Evolutionary conservation across 2,329 filamentous ascomycete genomes (phyloP).

Genomic region (Simplicillium sp.): DNA sequence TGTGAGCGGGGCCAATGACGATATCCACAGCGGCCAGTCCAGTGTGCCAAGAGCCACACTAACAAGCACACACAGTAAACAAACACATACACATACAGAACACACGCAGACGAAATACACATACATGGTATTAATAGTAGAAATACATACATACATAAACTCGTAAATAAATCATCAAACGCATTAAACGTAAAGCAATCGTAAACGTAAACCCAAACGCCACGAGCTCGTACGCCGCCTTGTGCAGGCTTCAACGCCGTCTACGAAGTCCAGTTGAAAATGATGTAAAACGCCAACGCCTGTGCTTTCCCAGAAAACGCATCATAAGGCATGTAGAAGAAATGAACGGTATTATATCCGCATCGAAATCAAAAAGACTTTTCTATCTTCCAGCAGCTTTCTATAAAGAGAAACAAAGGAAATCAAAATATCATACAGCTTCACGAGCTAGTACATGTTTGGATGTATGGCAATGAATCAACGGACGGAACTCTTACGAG

Average conservation of each 20-base stretch:
- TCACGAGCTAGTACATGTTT: too few relatives aligned
- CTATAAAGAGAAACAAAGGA: constrained; percentile 2
- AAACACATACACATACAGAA: constrained; percentile 14
- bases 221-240: constrained; percentile 1
- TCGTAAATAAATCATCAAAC: not conserved
- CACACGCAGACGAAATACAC: constrained; percentile 9
- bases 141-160: constrained; percentile 4
- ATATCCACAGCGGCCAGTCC: not conserved
- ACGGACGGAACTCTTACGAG: constrained; percentile 11
- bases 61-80: constrained; percentile 2
- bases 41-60: not conserved
- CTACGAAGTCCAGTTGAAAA: constrained; percentile 2
- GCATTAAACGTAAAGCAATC: constrained; percentile 1
- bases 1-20: too few relatives aligned
- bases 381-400: not conserved
- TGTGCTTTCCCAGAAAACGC: constrained; percentile 2
- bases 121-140: constrained; percentile 9
- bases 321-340: not conserved
- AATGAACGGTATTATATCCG: not conserved
- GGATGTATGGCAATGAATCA: constrained; percentile 1
- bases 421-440: not conserved
- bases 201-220: constrained; percentile 5
- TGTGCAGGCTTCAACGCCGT: constrained; percentile 3
- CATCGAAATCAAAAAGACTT: not conserved
- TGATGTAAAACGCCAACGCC: constrained; percentile 4